These are phyloP conservation scores for Tetracladium marchalianum DNA, from an alignment of 495 filamentous ascomycete species.

Conservation along the genomic window DNA sequence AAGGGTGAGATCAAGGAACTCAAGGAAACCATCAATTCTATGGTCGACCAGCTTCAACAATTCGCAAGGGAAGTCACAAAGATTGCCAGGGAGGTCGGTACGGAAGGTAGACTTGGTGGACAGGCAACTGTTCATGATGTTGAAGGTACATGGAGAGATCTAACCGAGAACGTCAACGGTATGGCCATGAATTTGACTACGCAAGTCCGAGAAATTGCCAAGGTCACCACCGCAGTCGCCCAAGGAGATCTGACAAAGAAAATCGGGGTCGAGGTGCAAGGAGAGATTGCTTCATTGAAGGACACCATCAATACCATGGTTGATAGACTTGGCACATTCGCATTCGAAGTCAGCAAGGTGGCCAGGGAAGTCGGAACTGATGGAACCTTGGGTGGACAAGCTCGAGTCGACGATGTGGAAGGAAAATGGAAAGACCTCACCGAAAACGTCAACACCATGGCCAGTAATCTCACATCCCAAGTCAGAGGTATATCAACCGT, in stretches of 20 bases:
- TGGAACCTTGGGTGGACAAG: conserved; percentile 89
- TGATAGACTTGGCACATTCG: conserved; percentile 91
- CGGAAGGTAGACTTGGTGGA: conserved; percentile 88
- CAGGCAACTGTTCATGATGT: conserved; percentile 97
- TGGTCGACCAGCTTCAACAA: conserved; percentile 96
- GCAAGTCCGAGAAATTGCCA: conserved; percentile 96
- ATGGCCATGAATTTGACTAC: conserved; percentile 99
- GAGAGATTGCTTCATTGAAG: conserved; percentile 92
- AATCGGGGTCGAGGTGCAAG: conserved; percentile 90
- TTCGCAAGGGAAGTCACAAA: conserved; percentile 97
- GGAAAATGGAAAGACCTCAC: conserved; percentile 99
- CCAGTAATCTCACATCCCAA: conserved; percentile 87
- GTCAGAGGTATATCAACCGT: conserved; percentile 95
- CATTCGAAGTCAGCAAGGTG: conserved; percentile 97
- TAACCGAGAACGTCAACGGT: conserved; percentile 96
- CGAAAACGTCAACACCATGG: conserved; percentile 93
- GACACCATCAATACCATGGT: conserved; percentile 99
- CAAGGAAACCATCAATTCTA: conserved; percentile 96
- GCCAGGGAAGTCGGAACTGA: conserved; percentile 97
- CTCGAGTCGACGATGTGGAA: conserved; percentile 94
- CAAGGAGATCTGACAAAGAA: conserved; percentile 91
- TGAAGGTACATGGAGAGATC: conserved; percentile 92
- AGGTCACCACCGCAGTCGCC: conserved; percentile 94
- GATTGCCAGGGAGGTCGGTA: conserved; percentile 94
- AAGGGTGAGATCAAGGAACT: conserved; percentile 93